Base-by-base conservation (phyloP, 345 rosid genomes). In the Turritis glabra region DNA sequence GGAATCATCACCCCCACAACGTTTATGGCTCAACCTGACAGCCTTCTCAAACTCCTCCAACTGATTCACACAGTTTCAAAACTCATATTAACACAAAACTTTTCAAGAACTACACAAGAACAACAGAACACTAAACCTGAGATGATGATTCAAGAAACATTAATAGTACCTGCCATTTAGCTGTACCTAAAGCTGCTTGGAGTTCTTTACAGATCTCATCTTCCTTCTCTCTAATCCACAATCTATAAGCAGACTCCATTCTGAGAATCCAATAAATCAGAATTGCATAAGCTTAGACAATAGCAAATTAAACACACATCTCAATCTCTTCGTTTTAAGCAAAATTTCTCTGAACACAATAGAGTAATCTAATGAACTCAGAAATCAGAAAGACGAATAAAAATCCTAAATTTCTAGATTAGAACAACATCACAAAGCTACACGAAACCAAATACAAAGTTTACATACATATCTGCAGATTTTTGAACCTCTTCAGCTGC, bases 401-500 rank as follows among this genome's bases (percentile, higher is more conserved):
- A 27, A 17, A 32, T 30, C 23, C 21, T 14, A 32, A 22, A 60
- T 13, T 37, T 21, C 32, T 32, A 26, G 37, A 27, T 27, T 14
- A 54, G 21, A 27, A 54, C 11, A 66, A 55, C 23, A 66, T 22
- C 59, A 66, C 33, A 50, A 50, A 66, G 8, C 44, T 21, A 66
- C 30, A 48, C 7, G 22, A 66, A 50, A 32, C 27, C 2, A 5
- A 21, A 14, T 32, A 18, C 10, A 47, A 43, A 48, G 41, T 41
- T 15, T 9, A 37, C 93, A 40, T 85, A 91, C 94, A 84, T 68
- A 77, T 91, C 97, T 51, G 94, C 85, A 52, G 97, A 91, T 65
- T 87, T 91, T 72, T 91, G 97, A 55, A 91, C 92, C 77, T 88
- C 92, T 79, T 90, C 97, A 12, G 97, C 97, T 0, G 97, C 94